Conservation (phyloP, 2,329 filamentous ascomycete genomes). For the Colletotrichum neosansevieriae region DNA sequence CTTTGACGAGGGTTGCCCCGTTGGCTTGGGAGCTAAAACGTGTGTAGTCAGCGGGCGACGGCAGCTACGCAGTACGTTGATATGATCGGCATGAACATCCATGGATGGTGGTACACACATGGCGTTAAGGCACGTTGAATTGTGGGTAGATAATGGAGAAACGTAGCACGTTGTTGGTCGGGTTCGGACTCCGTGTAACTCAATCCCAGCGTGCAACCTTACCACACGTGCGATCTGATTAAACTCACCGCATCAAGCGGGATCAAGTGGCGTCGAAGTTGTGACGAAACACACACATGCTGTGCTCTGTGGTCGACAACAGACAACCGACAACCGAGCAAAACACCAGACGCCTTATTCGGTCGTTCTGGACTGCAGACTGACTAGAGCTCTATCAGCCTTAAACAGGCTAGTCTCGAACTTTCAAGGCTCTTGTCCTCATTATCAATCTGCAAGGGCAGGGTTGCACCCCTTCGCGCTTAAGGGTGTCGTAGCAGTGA, state of each 20-base stretch:
- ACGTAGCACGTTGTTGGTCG: not conserved
- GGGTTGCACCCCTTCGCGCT: not conserved
- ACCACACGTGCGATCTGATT: no score
- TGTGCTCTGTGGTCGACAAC: no score
- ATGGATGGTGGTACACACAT: not conserved
- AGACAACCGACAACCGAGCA: no score
- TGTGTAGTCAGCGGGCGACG: not conserved
- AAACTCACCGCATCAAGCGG: no score
- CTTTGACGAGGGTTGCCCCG: not conserved
- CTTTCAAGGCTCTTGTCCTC: not conserved
- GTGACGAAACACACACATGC: no score
- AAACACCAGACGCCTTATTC: not conserved
- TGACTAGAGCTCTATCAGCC: not conserved
- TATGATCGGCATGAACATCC: slow-evolving; percentile 14
- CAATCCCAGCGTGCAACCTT: no score
- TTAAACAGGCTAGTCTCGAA: not conserved
- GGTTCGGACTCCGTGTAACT: no score
- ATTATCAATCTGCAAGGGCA: not conserved
- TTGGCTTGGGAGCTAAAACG: not conserved
- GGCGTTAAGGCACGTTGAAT: not conserved
- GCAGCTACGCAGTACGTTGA: not conserved
- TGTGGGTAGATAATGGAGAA: not conserved
- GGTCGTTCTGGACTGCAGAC: not conserved
- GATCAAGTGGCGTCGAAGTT: no score
- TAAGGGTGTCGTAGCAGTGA: not conserved